Conservation (phyloP, 176 grass and related monocot species). For the Zea mays region DNA sequence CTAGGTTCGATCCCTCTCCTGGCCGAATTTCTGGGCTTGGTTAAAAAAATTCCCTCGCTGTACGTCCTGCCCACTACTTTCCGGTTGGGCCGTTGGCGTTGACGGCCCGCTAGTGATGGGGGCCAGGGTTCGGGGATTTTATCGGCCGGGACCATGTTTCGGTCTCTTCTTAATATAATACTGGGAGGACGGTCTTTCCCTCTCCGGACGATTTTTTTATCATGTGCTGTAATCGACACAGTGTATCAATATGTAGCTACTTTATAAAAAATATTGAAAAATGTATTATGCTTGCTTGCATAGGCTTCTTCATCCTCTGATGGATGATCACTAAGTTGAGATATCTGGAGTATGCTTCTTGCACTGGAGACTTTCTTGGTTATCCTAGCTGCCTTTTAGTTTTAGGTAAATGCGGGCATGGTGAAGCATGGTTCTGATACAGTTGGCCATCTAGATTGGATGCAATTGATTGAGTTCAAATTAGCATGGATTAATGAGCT, state of each 20-base stretch:
- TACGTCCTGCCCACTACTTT: too few species aligned
- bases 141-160: too few species aligned
- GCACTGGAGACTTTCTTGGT: not conserved
- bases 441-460: not conserved
- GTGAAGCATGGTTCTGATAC: not conserved
- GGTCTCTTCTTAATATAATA: too few species aligned
- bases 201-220: too few species aligned
- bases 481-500: not conserved
- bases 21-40: too few species aligned
- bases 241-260: not conserved
- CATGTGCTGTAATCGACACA: not conserved
- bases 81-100: too few species aligned
- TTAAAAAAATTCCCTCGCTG: too few species aligned
- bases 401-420: not conserved
- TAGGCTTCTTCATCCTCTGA: not conserved
- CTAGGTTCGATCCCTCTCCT: too few species aligned
- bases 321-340: not conserved
- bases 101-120: too few species aligned
- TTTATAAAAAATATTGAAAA: not conserved
- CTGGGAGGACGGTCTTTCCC: too few species aligned
- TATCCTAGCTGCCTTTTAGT: not conserved
- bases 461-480: not conserved
- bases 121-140: too few species aligned
- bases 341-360: not conserved
- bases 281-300: not conserved